A percentile compares a stretch with the other conserved stretches of the same genome.
Conservation (phyloP, 495 filamentous ascomycete genomes). For the Neurospora sublineolata region DNA sequence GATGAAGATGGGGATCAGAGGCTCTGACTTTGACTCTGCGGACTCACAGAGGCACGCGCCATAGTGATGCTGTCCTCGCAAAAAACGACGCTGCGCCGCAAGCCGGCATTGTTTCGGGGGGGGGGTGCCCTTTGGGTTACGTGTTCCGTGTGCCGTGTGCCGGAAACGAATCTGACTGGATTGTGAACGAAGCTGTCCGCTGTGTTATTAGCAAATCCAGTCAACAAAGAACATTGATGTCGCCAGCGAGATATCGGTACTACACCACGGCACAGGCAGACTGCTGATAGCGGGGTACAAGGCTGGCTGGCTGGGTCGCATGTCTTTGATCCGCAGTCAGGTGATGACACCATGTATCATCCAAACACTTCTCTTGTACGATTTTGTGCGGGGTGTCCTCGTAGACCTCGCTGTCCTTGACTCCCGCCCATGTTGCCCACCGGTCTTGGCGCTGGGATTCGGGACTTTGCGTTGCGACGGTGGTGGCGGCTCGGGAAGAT, state of each 20-base stretch:
- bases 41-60: neutral
- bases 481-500: neutral
- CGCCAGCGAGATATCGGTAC: neutral
- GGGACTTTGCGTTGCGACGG: neutral
- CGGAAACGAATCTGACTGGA: neutral
- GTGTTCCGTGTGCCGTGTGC: neutral
- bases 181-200: neutral
- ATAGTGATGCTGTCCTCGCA: neutral
- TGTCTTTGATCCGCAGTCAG: constrained; percentile 13
- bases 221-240: neutral
- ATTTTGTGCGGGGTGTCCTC: neutral
- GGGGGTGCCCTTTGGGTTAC: neutral
- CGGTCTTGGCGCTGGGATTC: neutral
- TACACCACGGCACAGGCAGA: neutral
- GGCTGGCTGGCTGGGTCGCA: neutral
- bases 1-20: neutral
- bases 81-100: neutral
- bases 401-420: neutral
- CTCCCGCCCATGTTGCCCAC: neutral
- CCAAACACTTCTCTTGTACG: constrained; percentile 5
- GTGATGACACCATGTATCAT: constrained; percentile 21
- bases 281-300: neutral
- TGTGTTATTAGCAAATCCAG: neutral
- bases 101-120: neutral
- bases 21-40: neutral